Conservation (phyloP, 1,139 yeast species). For the Candida neerlandica region DNA sequence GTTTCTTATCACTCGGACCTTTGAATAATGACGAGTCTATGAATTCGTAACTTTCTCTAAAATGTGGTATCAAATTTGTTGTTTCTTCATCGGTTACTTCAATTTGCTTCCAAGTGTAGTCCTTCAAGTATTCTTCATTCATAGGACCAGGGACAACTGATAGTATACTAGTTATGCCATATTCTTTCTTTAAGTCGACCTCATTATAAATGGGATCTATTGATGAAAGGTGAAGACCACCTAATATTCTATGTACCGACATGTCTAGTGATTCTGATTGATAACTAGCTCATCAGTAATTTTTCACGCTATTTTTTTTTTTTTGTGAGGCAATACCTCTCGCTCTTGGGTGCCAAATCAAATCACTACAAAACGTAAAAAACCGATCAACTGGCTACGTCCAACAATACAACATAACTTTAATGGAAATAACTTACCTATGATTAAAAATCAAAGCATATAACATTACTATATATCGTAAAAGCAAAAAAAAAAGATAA, state of each 20-base stretch:
- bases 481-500: too few relatives aligned
- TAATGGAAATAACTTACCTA: too few relatives aligned
- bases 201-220: conserved; percentile 52
- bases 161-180: conserved; percentile 67
- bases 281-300: background rate
- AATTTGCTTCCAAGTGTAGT: conserved; percentile 62
- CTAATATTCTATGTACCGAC: conserved; percentile 53
- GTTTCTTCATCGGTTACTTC: conserved; percentile 68
- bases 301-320: background rate
- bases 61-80: conserved; percentile 63
- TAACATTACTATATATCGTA: too few relatives aligned
- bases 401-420: too few relatives aligned
- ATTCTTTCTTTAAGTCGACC: conserved; percentile 43
- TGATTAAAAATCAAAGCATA: too few relatives aligned
- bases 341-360: too few relatives aligned
- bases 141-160: conserved; percentile 69
- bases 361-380: too few relatives aligned
- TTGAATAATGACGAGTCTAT: conserved; percentile 63
- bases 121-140: conserved; percentile 49
- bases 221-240: conserved; percentile 66
- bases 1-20: conserved; percentile 40
- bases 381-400: too few relatives aligned
- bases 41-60: conserved; percentile 63
- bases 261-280: background rate
- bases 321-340: background rate